Evolutionary conservation across 306 rosid species (phyloP).

Genomic region (Delonix regia): DNA sequence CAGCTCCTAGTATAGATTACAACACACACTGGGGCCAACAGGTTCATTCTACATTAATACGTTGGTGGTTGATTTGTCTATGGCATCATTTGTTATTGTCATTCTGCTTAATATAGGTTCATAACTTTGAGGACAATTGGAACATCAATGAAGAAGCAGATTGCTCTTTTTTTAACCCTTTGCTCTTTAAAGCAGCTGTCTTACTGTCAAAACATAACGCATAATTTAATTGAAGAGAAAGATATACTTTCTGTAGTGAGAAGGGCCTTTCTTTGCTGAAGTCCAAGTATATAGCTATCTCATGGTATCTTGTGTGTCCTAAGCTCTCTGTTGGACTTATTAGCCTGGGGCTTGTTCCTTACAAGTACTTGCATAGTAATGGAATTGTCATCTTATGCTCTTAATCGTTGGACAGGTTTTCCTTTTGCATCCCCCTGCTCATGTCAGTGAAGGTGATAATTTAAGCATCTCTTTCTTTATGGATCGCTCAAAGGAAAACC

Average conservation of each 20-base stretch:
- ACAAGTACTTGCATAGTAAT: constrained; percentile 22
- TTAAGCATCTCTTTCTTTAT: constrained; percentile 72
- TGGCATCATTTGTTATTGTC: background rate
- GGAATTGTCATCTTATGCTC: background rate
- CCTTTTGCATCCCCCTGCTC: constrained; percentile 68
- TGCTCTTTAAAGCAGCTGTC: background rate
- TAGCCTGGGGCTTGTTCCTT: constrained; percentile 8
- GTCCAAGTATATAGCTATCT: background rate
- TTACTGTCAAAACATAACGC: constrained; percentile 24
- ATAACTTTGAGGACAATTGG: constrained; percentile 13
- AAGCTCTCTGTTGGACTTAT: constrained; percentile 1
- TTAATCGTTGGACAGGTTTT: constrained; percentile 64
- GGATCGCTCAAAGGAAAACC: constrained; percentile 89
- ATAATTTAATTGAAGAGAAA: background rate
- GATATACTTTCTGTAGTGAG: constrained; percentile 5
- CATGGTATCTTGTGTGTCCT: background rate
- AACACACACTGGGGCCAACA: constrained; percentile 98
- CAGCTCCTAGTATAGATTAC: constrained; percentile 74
- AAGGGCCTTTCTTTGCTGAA: background rate
- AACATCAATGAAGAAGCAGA: constrained; percentile 18
- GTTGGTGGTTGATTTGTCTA: constrained; percentile 14
- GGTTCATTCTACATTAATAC: constrained; percentile 51
- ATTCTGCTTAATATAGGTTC: constrained; percentile 1
- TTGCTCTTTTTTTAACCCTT: background rate
- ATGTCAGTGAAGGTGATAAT: constrained; percentile 68